Base-by-base conservation (phyloP, 78 protist species). In the Cyanophora paradoxa region DNA sequence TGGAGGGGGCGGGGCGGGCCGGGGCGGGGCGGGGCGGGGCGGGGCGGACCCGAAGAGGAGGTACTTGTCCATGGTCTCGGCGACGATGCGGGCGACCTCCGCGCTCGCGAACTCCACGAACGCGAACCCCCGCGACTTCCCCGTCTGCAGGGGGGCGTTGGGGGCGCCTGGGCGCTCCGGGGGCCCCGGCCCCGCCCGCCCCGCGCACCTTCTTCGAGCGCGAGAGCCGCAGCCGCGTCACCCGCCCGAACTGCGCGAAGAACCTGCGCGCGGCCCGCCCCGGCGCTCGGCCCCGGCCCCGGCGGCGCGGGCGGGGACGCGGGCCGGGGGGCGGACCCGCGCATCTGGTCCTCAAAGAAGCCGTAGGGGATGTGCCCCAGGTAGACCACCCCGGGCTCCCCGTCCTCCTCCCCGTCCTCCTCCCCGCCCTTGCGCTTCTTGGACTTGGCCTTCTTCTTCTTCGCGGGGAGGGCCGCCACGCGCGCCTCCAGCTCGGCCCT, bases 361-460 rank as follows among this genome's bases (percentile, higher is more conserved):
- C 94, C 93, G 56, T 83, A 82, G 20, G 96, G 96, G 34, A 92
- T 64, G 82, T 90, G 81, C 14, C 82, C 88, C 39, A 92, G 28
- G 72, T 87, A 87, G 46, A 92, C 44, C 22, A 90, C 87, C 11
- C 82, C 81, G 6, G 6, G 6, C 65, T 36, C 65, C n/a, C n/a
- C n/a, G n/a, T n/a, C n/a, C n/a, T n/a, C n/a, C n/a, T n/a, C n/a
- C n/a, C n/a, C n/a, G n/a, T n/a, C n/a, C n/a, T n/a, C n/a, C n/a
- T n/a, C n/a, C n/a, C n/a, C n/a, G n/a, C n/a, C n/a, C n/a, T n/a
- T n/a, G n/a, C n/a, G n/a, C n/a, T n/a, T n/a, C n/a, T n/a, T n/a
- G n/a, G n/a, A n/a, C n/a, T n/a, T n/a, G n/a, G n/a, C n/a, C n/a
- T n/a, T n/a, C n/a, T n/a, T n/a, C n/a, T n/a, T n/a, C n/a, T n/a